Percentiles rank a stretch among this genome's conserved stretches.
These are phyloP conservation scores for Podaxis pistillaris DNA, from an alignment of 768 basidiomycete genomes.

Conservation along the genomic window DNA sequence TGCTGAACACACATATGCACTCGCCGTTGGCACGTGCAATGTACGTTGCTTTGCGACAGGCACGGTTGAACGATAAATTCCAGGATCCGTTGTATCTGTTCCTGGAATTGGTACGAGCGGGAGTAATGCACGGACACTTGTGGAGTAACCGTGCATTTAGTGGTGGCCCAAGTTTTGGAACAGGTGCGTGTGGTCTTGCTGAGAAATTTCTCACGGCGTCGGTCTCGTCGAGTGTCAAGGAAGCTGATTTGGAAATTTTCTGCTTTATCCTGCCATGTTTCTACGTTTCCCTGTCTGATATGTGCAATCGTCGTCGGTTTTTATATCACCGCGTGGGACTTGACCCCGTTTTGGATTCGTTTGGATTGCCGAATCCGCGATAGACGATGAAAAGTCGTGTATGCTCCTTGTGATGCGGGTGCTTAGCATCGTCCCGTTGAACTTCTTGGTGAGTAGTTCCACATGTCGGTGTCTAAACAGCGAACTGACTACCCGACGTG, in stretches of 20 bases:
- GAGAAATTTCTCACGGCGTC: constrained; percentile 8
- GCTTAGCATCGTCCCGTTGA: constrained; percentile 90
- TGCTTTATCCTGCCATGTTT: background rate
- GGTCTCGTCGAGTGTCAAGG: constrained; percentile 3
- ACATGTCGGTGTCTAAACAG: background rate
- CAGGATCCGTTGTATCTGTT: constrained; percentile 95
- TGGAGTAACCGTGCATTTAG: constrained; percentile 89
- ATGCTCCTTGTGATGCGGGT: constrained; percentile 97
- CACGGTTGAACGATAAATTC: constrained; percentile 95
- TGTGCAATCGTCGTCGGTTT: background rate
- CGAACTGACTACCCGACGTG: constrained; percentile 4
- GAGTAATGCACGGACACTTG: constrained; percentile 91
- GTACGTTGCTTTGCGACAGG: constrained; percentile 73
- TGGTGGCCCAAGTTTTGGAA: constrained; percentile 94
- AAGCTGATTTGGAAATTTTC: constrained; percentile 13
- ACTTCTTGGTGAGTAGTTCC: constrained; percentile 72
- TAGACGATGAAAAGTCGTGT: constrained; percentile 90
- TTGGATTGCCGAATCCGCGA: background rate
- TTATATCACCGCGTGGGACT: background rate
- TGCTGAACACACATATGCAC: constrained; percentile 85
- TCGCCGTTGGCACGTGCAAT: constrained; percentile 90
- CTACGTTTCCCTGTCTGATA: background rate
- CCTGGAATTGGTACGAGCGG: constrained; percentile 93
- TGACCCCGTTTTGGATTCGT: background rate
- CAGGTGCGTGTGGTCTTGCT: constrained; percentile 50